phyloP scores from a whole-genome alignment of 352 stramenopile species.

The Globisporangium emineosum region DNA sequence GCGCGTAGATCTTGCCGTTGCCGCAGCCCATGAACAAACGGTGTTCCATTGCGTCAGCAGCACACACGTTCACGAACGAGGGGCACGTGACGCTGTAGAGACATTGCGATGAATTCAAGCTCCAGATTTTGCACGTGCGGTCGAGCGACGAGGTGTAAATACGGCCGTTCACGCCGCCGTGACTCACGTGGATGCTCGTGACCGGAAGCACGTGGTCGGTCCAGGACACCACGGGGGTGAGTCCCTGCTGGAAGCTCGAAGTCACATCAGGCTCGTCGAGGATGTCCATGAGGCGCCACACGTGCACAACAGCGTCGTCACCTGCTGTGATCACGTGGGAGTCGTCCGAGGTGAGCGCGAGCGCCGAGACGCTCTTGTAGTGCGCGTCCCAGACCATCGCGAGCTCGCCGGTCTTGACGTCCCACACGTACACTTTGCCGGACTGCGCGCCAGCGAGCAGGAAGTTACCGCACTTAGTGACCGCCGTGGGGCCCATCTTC shows the following conservation, averaged over 20 bases:
- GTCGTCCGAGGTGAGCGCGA: constrained; percentile 68
- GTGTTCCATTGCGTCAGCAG: constrained; percentile 61
- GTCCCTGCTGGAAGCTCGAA: constrained; percentile 50
- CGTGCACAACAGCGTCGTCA: constrained; percentile 81
- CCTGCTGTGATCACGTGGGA: constrained; percentile 76
- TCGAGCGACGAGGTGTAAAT: constrained; percentile 78
- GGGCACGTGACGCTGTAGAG: constrained; percentile 68
- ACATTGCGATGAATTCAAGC: constrained; percentile 44
- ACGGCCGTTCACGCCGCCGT: constrained; percentile 61
- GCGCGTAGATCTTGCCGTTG: constrained; percentile 65
- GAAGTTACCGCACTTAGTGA: constrained; percentile 69
- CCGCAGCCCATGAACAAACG: constrained; percentile 69
- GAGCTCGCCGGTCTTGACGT: constrained; percentile 78
- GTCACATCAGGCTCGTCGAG: constrained; percentile 57
- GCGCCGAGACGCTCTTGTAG: constrained; percentile 79
- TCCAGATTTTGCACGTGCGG: constrained; percentile 78
- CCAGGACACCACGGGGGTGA: constrained; percentile 59
- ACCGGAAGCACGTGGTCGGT: constrained; percentile 80
- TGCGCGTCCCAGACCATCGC: constrained; percentile 81
- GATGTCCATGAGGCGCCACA: constrained; percentile 72
- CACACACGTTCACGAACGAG: constrained; percentile 62
- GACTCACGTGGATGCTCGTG: constrained; percentile 63
- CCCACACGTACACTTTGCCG: constrained; percentile 85
- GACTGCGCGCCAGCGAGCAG: constrained; percentile 69
- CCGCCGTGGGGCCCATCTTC: constrained; percentile 57